Evolutionary conservation across 257 asterid species (phyloP), one percentile per base, ranked within the genome.

Genomic region (Jacaranda mimosifolia): DNA sequence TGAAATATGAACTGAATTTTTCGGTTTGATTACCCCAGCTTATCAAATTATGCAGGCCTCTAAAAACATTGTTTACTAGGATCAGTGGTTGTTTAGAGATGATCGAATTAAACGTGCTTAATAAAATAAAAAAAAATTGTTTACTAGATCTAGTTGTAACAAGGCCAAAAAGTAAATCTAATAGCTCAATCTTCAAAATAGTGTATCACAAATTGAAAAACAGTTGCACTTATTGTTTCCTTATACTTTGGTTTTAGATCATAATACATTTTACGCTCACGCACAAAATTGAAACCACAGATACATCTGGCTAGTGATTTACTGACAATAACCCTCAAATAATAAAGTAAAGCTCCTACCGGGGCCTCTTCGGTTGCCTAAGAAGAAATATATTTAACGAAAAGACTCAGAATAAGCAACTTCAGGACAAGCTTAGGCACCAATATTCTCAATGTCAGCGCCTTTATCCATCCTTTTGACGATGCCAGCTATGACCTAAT

Each of bases 381-480:
- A 14, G 64, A 51, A 13, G 14, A 60, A 52, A 11, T 12, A 18
- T 40, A 42, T 59, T 52, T 5, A 39, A 42, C n/a, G 9, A 43
- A 43, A 14, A 19, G n/a, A 63, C 49, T 39, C 55, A 18, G 19
- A 63, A 53, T 59, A 55, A 60, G 36, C 63, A 67, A 39, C 59
- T 45, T 40, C 5, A 40, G 40, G 14, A 43, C 5, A 51, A 48
- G 58, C 64, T 89, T 72, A 94, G 12, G 96, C 92, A 35, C 86
- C 89, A 53, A 94, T 83, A 76, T 90, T 94, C 83, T 92, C 97
- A 21, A 94, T 77, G 19, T 76, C 88, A 56, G 97, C 94, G 81
- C 91, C 81, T 90, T 82, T 94, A 71, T 92, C 92, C 97, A 94
- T 90, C 83, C 98, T 86, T 87, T 94, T 94, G 17, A 94, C 85